phyloP scores from a whole-genome alignment of 345 rosid genomes.

The Durio zibethinus region DNA sequence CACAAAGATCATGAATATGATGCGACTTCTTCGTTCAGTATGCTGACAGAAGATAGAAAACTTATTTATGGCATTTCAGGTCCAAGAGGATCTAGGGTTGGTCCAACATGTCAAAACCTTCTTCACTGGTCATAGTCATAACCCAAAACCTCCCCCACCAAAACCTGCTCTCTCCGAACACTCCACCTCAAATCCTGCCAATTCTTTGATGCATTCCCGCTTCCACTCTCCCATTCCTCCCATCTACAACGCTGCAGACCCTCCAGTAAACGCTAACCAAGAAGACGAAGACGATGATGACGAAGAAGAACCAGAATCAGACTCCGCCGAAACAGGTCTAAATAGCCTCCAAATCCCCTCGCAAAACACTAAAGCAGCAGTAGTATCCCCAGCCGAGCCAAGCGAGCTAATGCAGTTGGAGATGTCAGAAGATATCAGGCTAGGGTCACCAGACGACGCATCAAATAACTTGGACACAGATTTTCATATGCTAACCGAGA shows the following conservation, averaged over 20 bases:
- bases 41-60: not conserved
- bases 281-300: conserved; percentile 38
- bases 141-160: conserved; percentile 40
- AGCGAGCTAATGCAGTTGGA: conserved; percentile 69
- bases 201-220: conserved; percentile 45
- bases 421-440: conserved; percentile 71
- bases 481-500: conserved; percentile 33
- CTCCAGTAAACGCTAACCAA: conserved; percentile 22
- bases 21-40: not conserved
- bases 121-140: conserved; percentile 43
- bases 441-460: conserved; percentile 71
- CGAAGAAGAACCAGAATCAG: conserved; percentile 33
- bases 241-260: conserved; percentile 23
- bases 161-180: conserved; percentile 82
- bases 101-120: conserved; percentile 47
- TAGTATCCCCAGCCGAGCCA: conserved; percentile 37
- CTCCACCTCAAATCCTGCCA: conserved; percentile 63
- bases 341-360: conserved; percentile 7
- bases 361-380: conserved; percentile 4
- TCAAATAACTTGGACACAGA: conserved; percentile 57
- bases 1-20: not conserved
- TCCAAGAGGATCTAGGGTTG: conserved; percentile 50
- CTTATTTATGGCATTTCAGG: conserved; percentile 19
- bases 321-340: conserved; percentile 39
- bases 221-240: conserved; percentile 19